Conservation (phyloP, 1,284 basidiomycete species). For the Heterobasidion occidentale region DNA sequence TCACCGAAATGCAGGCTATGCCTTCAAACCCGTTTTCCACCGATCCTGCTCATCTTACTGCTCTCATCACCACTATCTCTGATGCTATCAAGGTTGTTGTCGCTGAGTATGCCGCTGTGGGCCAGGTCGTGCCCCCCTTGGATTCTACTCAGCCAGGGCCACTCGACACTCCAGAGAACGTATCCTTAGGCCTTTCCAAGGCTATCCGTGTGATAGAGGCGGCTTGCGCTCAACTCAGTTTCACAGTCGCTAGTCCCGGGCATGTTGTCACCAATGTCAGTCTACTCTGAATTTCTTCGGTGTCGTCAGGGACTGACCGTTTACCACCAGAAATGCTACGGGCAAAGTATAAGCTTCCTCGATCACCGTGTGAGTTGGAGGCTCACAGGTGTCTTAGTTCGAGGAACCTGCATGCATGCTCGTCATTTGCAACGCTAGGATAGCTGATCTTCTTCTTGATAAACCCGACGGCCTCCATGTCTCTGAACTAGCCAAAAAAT, state of each 20-base stretch:
- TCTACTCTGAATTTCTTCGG: background rate
- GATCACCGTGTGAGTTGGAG: background rate
- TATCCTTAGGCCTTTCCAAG: background rate
- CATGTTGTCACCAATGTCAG: background rate
- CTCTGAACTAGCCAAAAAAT: background rate
- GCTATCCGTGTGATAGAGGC: background rate
- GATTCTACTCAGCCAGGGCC: background rate
- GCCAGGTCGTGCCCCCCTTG: background rate
- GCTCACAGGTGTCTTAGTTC: background rate
- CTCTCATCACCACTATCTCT: background rate
- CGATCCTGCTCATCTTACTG: background rate
- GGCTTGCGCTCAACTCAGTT: background rate
- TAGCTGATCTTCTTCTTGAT: background rate
- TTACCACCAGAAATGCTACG: background rate
- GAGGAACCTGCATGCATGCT: background rate
- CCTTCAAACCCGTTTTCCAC: background rate
- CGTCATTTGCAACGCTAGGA: background rate
- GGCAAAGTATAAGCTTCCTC: background rate
- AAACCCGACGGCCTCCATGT: background rate
- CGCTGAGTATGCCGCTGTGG: background rate
- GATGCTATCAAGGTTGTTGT: background rate
- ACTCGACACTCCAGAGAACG: background rate
- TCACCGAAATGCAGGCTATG: no score
- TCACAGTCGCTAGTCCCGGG: background rate
- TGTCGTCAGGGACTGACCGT: background rate